These are phyloP conservation scores for Heterobasidion parviporum DNA, from an alignment of 1,284 basidiomycete genomes.

Conservation along the genomic window DNA sequence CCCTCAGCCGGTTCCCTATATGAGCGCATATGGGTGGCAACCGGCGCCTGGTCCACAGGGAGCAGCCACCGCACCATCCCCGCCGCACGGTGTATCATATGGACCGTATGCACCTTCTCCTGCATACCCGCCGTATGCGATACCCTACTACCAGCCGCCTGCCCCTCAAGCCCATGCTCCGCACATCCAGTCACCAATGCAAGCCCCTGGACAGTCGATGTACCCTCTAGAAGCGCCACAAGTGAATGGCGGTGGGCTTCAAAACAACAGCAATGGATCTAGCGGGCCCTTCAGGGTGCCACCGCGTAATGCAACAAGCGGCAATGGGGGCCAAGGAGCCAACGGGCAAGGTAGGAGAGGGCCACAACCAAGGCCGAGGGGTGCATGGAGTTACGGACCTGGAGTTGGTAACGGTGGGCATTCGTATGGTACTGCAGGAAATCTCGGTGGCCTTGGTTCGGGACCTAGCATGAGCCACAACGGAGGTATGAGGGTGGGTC, in stretches of 20 bases:
- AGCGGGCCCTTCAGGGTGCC: conserved; percentile 5
- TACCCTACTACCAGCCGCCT: conserved; percentile 38
- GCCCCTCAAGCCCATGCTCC: conserved; percentile 22
- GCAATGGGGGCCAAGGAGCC: neutral
- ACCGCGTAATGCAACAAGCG: neutral
- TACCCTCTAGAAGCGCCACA: conserved; percentile 10
- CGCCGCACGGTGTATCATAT: conserved; percentile 25
- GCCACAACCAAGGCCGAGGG: conserved; percentile 31
- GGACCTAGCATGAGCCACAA: neutral
- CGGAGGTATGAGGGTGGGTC: conserved; percentile 16
- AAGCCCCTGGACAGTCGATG: conserved; percentile 13
- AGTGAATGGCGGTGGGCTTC: neutral
- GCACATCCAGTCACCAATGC: conserved; percentile 20
- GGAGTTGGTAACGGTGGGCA: conserved; percentile 29
- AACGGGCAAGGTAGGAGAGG: conserved; percentile 16
- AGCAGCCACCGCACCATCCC: conserved; percentile 18
- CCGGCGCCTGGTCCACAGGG: conserved; percentile 20
- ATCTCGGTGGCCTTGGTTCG: neutral
- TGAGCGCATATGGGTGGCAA: conserved; percentile 23
- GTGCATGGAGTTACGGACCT: conserved; percentile 62
- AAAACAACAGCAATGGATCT: conserved; percentile 10
- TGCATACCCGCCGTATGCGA: conserved; percentile 34
- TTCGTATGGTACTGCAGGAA: conserved; percentile 20
- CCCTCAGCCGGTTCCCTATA: conserved; percentile 20
- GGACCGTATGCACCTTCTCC: conserved; percentile 24